Base-by-base conservation (phyloP, 257 asterid genomes). In the Agastache rugosa region DNA sequence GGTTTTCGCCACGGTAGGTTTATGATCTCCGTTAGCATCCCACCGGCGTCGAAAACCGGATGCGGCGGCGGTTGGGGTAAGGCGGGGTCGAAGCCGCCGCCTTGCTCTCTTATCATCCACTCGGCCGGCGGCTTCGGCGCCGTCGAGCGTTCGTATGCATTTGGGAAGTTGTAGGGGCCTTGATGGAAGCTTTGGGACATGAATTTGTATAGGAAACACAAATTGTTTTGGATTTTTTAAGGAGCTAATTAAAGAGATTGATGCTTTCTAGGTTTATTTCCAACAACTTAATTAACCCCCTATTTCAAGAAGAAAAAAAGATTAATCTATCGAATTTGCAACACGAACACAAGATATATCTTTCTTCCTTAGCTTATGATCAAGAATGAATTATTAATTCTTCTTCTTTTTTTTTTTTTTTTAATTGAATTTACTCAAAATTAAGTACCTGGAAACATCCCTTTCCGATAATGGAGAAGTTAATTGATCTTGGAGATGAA, bases 1-100 rank as follows among this genome's bases (percentile, higher is more conserved):
- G 83, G 14, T 76, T 81, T 87, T 58, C 78, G 78, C 82, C 88
- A 84, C 9, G 83, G 81, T 16, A 62, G 76, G 77, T 79, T 84
- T 6, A 87, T 56, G 44, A 84, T 74, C 83, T 87, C 94, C 5
- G 91, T 75, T 76, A 85, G 47, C 90, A 84, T 88, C 67, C 86
- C 89, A 3, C 84, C 88, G 66, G 74, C 19, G 72, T 85, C 84
- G 60, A 79, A 87, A 9, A 39, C 71, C 25, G 82, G 41, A 27
- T 71, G 58, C 12, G 48, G 78, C 56, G 11, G 39, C 67, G 27
- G 75, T 42, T 50, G 71, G 17, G 72, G 53, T 31, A 15, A 16
- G 15, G 39, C 55, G 15, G 37, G 41, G 27, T 47, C 72, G 11
- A 45, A 67, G 60, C 59, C 14, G 65, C 37, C 63, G 2, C 42